Base-by-base conservation (phyloP, 2,329 filamentous ascomycete species). In the Fusarium neocosmosporiellum region DNA sequence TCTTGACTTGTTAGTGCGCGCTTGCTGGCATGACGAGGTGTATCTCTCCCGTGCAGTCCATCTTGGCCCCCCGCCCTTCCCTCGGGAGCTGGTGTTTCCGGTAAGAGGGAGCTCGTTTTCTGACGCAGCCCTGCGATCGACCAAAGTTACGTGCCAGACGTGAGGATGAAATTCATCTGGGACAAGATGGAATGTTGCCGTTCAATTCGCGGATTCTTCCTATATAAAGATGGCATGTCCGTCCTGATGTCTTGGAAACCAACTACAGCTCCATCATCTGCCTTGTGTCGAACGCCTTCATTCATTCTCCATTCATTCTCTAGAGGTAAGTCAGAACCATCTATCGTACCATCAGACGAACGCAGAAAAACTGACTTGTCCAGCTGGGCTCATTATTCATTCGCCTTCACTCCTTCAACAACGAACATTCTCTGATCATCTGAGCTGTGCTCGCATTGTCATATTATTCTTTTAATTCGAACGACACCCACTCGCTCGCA, bases 361-460 rank as follows among this genome's bases (percentile, higher is more conserved):
- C 36, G 1, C 22, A 18, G 31, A 16, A 14, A 53, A n/a, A 34
- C 48, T 60, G 24, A 66, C 33, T 3, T 20, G 29, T 34, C 29
- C 24, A 73, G 71, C 71, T 74, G 71, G 68, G 71, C 71, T 73
- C 71, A 59, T 65, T 41, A 36, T 71, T 65, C 61, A 36, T 71
- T 65, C 61, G 61, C 65, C 69, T 73, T 16, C 71, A 46, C 62
- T 73, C 71, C 36, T 74, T 74, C 61, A 43, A 66, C 14, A 37
- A 43, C 33, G 13, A 18, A 36, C 8, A 16, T 62, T 64, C 57
- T 65, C 64, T 65, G 63, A 37, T 33, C 59, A 66, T 59, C 41
- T 66, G 71, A 75, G 73, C 70, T 78, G 74, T 67, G 75, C 76
- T 76, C 73, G 62, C 9, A 29, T 34, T 58, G 55, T 53, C 34